Evolutionary conservation across 2,329 filamentous ascomycete genomes (phyloP), one percentile per base, ranked within the genome.

Genomic region (Neofusicoccum kwambonambiense): DNA sequence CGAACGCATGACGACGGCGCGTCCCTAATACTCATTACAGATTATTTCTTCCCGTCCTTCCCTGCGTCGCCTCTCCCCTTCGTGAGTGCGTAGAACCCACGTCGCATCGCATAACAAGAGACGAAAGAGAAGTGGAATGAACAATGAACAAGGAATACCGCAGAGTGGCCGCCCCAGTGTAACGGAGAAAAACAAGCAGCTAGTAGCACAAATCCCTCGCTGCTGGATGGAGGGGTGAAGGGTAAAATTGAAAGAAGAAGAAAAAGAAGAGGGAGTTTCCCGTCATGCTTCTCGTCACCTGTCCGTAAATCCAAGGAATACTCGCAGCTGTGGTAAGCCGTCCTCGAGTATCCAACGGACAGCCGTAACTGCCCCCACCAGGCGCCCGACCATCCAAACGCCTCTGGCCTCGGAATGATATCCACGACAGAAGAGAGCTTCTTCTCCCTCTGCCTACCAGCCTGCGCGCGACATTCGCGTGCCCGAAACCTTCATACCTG

Each of bases 11-110:
- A 60, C 41, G 56, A 15, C 56, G 37, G 31, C 56, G 56, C 56
- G 42, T 60, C 56, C 41, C 56, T 60, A 69, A 70, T 71, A 69
- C 66, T 70, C 68, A 70, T 71, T 69, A 70, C 65, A 68, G 64
- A 60, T 69, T 65, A 67, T 64, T 47, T 60, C 62, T 61, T 50
- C 44, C 9, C 62, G 6, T 41, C 22, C 11, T 12, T 1, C 7
- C 8, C 27, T 31, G 27, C 47, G n/a, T 35, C 12, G 6, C 4
- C 27, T n/a, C 41, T 37, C 41, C 37, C 42, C n/a, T 35, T 37
- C 27, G n/a, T 60, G 27, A 34, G 22, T 27, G 17, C 37, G 19
- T 31, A 57, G 54, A 45, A 22, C 19, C 39, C 54, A 34, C 22
- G 39, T 42, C 47, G 17, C 4, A 11, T 17, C n/a, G 37, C 7